Conservation (phyloP, 2,329 filamentous ascomycete genomes). For the Alternaria triticimaculans region DNA sequence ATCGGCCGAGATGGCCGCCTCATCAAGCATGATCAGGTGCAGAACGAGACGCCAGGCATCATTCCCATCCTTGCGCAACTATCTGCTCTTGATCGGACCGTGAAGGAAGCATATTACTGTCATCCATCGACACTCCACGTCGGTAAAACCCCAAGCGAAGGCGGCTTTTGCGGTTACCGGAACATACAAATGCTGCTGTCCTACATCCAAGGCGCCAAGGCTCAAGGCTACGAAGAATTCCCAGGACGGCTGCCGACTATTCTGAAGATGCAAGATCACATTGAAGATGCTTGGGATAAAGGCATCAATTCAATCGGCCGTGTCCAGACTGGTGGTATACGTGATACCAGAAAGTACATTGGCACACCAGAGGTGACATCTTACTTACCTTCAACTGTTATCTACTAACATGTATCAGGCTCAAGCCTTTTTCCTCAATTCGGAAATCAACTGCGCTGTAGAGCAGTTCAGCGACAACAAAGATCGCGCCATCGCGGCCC, state of each 20-base stretch:
- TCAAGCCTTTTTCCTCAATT: constrained; percentile 75
- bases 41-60: constrained; percentile 55
- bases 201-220: constrained; percentile 69
- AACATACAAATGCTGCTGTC: constrained; percentile 93
- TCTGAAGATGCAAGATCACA: constrained; percentile 81
- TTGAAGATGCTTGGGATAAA: constrained; percentile 86
- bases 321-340: constrained; percentile 84
- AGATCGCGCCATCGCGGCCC: constrained; percentile 56
- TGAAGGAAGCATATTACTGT: constrained; percentile 79
- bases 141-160: constrained; percentile 79
- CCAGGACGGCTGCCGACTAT: constrained; percentile 71
- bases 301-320: constrained; percentile 79
- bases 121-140: constrained; percentile 78
- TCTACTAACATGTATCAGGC: constrained; percentile 61
- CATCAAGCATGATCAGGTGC: constrained; percentile 49
- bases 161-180: constrained; percentile 92
- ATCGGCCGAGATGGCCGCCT: constrained; percentile 53
- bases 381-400: background rate
- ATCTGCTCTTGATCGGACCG: constrained; percentile 65
- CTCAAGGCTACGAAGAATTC: constrained; percentile 67
- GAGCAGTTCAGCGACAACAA: constrained; percentile 61
- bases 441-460: constrained; percentile 63
- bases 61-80: constrained; percentile 56
- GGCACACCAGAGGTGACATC: constrained; percentile 80
- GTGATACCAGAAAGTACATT: constrained; percentile 91